Evolutionary conservation across 345 rosid genomes (phyloP).

Genomic region (Populus simonii): DNA sequence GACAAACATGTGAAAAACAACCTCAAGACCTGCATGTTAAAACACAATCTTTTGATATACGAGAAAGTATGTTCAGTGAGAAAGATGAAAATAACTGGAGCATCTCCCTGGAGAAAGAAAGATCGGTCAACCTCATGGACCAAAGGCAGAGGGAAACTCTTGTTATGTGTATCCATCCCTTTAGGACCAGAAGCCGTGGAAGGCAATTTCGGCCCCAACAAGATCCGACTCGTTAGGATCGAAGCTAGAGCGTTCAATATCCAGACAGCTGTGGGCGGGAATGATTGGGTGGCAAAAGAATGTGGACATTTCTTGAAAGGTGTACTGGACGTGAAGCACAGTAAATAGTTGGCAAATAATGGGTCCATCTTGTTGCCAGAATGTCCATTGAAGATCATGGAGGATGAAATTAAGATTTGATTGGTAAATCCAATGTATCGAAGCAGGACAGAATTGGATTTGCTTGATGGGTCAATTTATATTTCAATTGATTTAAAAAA

Average conservation of each 20-base stretch:
- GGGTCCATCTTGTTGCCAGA: not conserved
- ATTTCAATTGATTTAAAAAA: no score
- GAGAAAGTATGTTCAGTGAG: not conserved
- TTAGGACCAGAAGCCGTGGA: not conserved
- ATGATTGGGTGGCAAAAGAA: not conserved
- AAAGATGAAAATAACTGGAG: not conserved
- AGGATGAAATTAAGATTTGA: no score
- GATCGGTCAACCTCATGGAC: not conserved
- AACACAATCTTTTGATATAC: not conserved
- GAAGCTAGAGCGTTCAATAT: not conserved
- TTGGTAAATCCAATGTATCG: no score
- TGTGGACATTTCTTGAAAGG: not conserved
- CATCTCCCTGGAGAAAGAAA: not conserved
- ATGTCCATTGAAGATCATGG: not conserved
- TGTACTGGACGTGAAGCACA: not conserved
- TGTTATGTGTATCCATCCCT: not conserved
- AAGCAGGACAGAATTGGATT: no score
- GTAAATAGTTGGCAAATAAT: not conserved
- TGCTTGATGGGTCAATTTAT: no score
- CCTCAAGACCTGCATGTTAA: rapidly evolving
- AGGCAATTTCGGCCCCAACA: not conserved
- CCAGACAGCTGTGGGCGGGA: not conserved
- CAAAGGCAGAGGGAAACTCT: not conserved
- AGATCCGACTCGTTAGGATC: not conserved
- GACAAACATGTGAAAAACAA: no score